Evolutionary conservation across 2,329 filamentous ascomycete genomes (phyloP), one percentile per base, ranked within the genome.

Genomic region (Hypoxylon sp.): DNA sequence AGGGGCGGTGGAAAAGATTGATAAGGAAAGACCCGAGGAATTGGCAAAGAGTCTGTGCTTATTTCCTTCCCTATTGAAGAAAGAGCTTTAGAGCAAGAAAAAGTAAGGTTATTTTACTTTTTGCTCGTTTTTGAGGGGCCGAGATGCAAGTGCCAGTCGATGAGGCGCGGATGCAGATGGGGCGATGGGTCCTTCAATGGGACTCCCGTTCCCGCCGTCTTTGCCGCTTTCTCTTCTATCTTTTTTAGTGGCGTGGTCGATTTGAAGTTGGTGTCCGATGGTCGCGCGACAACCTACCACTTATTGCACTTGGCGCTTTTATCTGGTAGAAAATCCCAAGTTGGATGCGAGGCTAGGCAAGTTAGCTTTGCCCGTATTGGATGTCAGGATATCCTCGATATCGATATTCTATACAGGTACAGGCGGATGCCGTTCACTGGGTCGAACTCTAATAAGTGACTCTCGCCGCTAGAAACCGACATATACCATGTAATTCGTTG

Each of bases 101-200:
- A 35, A n/a, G 27, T 54, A 58, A 66, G 46, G 31, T 54, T 64
- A 27, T 56, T 69, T 57, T 51, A 27, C 35, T 55, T 61, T 57
- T 49, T 22, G 31, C 37, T 44, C 50, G 40, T 25, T 48, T 30
- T 31, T 51, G 51, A 58, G 54, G 66, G 57, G 61, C 48, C 48
- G 37, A 50, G 59, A 62, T 63, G 65, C 68, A 68, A 55, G 65
- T 66, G 53, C 58, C 42, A 65, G 56, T 59, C 14, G 55, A 63
- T 51, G 55, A 69, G 65, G 62, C 58, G 62, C 59, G 59, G 69
- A 53, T 71, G 65, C 55, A 68, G 66, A 69, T 71, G 69, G 69
- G 69, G 60, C 64, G 64, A 70, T 70, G 68, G 68, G 50, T 65
- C 64, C 37, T 42, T 60, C 22, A 44, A 68, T 68, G 68, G 68